Conservation (phyloP, 768 basidiomycete species). For the Clitopilus passeckerianus region DNA sequence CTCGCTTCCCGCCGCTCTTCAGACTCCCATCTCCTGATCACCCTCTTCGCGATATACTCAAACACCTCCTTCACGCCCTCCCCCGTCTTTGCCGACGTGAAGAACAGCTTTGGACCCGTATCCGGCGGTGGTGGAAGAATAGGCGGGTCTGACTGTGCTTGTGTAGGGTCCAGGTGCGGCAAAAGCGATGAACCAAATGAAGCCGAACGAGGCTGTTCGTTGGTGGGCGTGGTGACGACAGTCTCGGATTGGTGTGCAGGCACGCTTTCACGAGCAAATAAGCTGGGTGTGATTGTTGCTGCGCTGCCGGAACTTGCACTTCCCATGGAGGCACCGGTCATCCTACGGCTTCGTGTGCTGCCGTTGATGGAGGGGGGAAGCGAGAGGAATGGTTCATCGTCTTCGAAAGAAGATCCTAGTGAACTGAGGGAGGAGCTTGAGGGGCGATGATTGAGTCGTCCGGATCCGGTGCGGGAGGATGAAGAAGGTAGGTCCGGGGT, state of each 20-base stretch:
- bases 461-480: conserved; percentile 8
- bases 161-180: no score
- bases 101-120: conserved; percentile 61
- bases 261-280: conserved; percentile 36
- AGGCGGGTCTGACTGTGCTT: no score
- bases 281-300: conserved; percentile 55
- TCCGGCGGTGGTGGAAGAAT: conserved; percentile 31
- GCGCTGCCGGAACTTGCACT: conserved; percentile 43
- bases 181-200: not conserved
- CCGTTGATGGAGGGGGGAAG: conserved; percentile 17
- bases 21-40: conserved; percentile 60
- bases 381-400: not conserved
- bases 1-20: conserved; percentile 53
- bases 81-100: conserved; percentile 77
- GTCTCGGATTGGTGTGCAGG: conserved; percentile 2
- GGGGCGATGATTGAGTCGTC: not conserved
- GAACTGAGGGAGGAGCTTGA: not conserved
- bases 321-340: conserved; percentile 23
- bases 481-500: conserved; percentile 41
- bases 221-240: conserved; percentile 7
- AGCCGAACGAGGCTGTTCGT: conserved; percentile 9
- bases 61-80: conserved; percentile 70
- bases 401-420: not conserved
- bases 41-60: conserved; percentile 64
- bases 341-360: conserved; percentile 17